Evolutionary conservation across 2,329 filamentous ascomycete species (phyloP).

Genomic region (Capronia americana): DNA sequence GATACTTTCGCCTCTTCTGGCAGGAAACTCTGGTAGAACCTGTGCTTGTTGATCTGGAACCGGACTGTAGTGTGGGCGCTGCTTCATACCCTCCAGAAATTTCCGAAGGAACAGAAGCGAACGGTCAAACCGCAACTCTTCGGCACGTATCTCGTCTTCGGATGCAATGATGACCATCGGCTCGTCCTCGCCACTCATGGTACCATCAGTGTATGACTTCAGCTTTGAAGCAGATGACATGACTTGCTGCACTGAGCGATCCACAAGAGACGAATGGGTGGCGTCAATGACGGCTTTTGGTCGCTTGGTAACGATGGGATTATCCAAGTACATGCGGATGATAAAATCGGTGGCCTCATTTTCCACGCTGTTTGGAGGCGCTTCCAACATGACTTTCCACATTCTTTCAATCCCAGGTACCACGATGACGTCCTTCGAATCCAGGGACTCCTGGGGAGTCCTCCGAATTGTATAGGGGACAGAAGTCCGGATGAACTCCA

Average conservation of each 20-base stretch:
- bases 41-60: conserved; percentile 56
- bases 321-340: conserved; percentile 74
- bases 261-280: conserved; percentile 73
- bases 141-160: conserved; percentile 57
- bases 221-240: conserved; percentile 67
- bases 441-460: conserved; percentile 43
- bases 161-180: conserved; percentile 60
- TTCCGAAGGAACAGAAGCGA: conserved; percentile 72
- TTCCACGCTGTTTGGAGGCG: conserved; percentile 70
- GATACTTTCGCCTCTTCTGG: conserved; percentile 51
- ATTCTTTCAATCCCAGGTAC: conserved; percentile 69
- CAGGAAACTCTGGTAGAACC: conserved; percentile 54
- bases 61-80: conserved; percentile 64
- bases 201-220: conserved; percentile 56
- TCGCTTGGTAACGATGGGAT: conserved; percentile 50
- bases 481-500: conserved; percentile 36
- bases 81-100: conserved; percentile 64
- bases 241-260: conserved; percentile 74
- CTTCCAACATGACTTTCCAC: conserved; percentile 81
- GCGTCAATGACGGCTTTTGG: conserved; percentile 57
- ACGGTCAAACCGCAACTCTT: conserved; percentile 70
- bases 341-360: conserved; percentile 71
- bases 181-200: conserved; percentile 57
- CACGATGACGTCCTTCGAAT: conserved; percentile 49
- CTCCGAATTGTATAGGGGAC: conserved; percentile 31